phyloP scores from a whole-genome alignment of 148 eudicot species.

The Arbutus unedo region DNA sequence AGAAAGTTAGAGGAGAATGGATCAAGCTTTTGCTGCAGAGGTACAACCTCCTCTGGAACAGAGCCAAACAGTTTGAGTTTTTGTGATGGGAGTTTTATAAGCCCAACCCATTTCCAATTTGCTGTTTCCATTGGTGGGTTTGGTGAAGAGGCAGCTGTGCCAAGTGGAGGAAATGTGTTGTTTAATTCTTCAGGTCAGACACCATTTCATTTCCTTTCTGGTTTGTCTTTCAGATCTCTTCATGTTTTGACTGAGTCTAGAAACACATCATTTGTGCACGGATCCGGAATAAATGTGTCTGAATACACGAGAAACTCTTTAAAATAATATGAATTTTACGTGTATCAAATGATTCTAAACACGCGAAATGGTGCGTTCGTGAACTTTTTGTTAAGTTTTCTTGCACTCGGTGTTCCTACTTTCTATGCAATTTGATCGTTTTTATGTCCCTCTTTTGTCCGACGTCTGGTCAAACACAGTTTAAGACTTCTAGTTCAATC shows the following conservation, averaged over 20 bases:
- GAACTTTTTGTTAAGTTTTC: no score
- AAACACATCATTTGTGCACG: no score
- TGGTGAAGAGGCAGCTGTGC: background rate
- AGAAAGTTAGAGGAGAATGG: conserved; percentile 1
- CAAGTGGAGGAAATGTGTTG: background rate
- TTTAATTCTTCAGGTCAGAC: conserved; percentile 11
- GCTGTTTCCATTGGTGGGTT: conserved; percentile 22
- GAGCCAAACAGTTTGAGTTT: background rate
- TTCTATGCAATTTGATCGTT: background rate
- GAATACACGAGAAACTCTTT: no score
- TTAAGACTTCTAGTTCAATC: background rate
- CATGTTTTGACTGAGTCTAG: no score
- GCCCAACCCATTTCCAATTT: conserved; percentile 20
- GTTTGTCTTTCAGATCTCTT: conserved; percentile 18
- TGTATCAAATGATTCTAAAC: no score
- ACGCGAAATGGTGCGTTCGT: no score
- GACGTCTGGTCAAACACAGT: background rate
- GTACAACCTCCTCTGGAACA: background rate
- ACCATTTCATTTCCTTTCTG: conserved; percentile 33
- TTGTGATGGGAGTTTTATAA: conserved; percentile 6
- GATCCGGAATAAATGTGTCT: no score
- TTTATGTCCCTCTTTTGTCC: background rate
- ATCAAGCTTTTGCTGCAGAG: conserved; percentile 2
- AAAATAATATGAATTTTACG: no score
- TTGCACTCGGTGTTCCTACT: no score